phyloP scores from a whole-genome alignment of 2,329 filamentous ascomycete species.

The Alternaria sp. region DNA sequence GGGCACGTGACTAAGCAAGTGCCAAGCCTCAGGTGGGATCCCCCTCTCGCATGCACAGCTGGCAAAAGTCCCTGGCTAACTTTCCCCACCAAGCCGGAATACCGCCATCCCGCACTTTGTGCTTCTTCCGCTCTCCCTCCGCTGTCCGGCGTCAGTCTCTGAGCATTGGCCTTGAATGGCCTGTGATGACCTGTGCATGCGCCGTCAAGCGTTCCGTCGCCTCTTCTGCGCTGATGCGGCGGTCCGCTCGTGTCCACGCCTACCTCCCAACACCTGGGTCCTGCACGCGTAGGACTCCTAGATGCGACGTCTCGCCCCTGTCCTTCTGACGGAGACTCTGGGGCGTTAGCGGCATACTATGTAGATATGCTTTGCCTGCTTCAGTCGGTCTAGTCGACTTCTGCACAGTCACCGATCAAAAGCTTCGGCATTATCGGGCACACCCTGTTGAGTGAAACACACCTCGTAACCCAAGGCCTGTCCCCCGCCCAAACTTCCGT shows the following conservation, averaged over 20 bases:
- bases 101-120: constrained; percentile 1
- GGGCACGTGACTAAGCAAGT: constrained; percentile 4
- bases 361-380: constrained; percentile 9
- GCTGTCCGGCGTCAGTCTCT: constrained; percentile 5
- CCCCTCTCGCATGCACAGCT: background rate
- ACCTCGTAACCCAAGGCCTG: constrained; percentile 19
- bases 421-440: constrained; percentile 21
- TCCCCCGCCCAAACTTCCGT: constrained; percentile 13
- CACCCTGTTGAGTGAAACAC: constrained; percentile 28
- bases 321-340: background rate
- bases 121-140: constrained; percentile 7
- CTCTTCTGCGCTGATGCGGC: constrained; percentile 31
- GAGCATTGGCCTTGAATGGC: constrained; percentile 14
- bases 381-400: constrained; percentile 13
- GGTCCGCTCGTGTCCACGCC: constrained; percentile 21
- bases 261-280: constrained; percentile 1
- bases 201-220: constrained; percentile 20
- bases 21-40: constrained; percentile 9
- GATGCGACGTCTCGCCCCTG: background rate
- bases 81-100: background rate
- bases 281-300: constrained; percentile 1
- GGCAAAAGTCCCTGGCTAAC: background rate
- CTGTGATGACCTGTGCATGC: constrained; percentile 22
- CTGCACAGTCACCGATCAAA: constrained; percentile 22
- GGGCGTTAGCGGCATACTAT: background rate